These are phyloP conservation scores for Bassia scoparia DNA, from an alignment of 148 eudicot species.

Conservation along the genomic window DNA sequence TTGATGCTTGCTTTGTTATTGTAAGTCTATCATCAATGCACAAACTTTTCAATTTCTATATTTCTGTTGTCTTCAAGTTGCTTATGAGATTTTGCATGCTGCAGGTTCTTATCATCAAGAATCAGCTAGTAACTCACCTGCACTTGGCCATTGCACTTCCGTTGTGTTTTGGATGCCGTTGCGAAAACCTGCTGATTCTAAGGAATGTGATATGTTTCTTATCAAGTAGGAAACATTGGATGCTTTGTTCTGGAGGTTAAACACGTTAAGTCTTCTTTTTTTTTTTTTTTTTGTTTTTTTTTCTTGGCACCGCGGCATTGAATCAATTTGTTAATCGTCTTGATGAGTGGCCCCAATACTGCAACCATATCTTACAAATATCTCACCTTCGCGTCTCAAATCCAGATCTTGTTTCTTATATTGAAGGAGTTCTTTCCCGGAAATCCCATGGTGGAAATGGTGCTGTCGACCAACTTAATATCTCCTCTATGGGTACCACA, in stretches of 20 bases:
- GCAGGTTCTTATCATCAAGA: conserved; percentile 86
- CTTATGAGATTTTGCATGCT: conserved; percentile 15
- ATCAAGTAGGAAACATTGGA: neutral
- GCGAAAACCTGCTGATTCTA: conserved; percentile 86
- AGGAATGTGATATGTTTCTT: conserved; percentile 37
- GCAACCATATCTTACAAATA: conserved; percentile 91
- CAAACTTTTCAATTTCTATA: neutral
- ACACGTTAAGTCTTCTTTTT: too few relatives aligned
- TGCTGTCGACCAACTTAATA: conserved; percentile 56
- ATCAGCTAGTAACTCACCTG: conserved; percentile 87
- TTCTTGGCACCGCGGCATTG: conserved; percentile 81
- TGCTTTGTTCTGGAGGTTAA: neutral
- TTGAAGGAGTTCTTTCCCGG: conserved; percentile 70
- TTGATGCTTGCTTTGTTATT: conserved; percentile 71
- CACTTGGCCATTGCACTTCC: conserved; percentile 89
- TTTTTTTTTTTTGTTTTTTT: neutral
- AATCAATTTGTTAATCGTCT: conserved; percentile 84
- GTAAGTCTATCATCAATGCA: conserved; percentile 38
- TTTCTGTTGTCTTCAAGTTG: neutral
- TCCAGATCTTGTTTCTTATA: conserved; percentile 69
- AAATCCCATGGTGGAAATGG: conserved; percentile 58
- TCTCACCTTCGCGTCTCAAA: conserved; percentile 83
- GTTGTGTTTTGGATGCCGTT: conserved; percentile 85
- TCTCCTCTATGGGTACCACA: conserved; percentile 36
- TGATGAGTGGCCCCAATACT: conserved; percentile 94